Percentiles rank a stretch among this genome's conserved stretches.
Conservation (phyloP, 768 basidiomycete species). For the Amanita subjunquillea region DNA sequence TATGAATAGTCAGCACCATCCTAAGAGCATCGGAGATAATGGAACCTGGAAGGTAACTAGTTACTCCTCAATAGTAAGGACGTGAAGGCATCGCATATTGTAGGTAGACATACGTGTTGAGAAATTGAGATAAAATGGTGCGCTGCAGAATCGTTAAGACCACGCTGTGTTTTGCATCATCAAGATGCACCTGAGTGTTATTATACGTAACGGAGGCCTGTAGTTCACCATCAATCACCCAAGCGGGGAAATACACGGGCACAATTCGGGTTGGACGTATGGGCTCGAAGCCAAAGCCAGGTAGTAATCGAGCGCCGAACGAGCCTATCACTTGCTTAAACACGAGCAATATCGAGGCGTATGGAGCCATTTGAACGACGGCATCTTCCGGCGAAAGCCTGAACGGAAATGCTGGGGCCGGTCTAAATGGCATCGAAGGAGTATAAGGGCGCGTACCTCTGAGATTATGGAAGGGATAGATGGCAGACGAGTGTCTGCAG, state of each 20-base stretch:
- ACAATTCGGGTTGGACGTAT: slow-evolving; percentile 34
- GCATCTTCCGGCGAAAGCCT: slow-evolving; percentile 34
- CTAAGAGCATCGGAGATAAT: not conserved
- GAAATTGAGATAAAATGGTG: slow-evolving; percentile 22
- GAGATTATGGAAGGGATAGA: slow-evolving; percentile 24
- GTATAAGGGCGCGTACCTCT: slow-evolving; percentile 18
- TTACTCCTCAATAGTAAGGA: slow-evolving; percentile 10
- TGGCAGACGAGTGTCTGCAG: slow-evolving; percentile 4
- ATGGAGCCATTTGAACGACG: slow-evolving; percentile 24
- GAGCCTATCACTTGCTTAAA: slow-evolving; percentile 18
- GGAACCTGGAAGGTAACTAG: slow-evolving; percentile 37
- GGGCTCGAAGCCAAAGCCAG: slow-evolving; percentile 25
- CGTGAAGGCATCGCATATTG: slow-evolving; percentile 2
- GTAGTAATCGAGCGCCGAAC: slow-evolving; percentile 24
- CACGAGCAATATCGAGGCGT: slow-evolving; percentile 16
- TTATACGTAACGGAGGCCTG: slow-evolving; percentile 23
- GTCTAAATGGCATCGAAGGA: not conserved
- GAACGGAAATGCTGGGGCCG: slow-evolving; percentile 39
- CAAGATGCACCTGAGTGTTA: slow-evolving; percentile 18
- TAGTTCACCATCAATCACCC: slow-evolving; percentile 49
- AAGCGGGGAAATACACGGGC: slow-evolving; percentile 53
- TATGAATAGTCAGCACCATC: not conserved
- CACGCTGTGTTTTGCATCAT: not conserved
- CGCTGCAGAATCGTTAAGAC: slow-evolving; percentile 12
- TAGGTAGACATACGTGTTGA: slow-evolving; percentile 34